phyloP scores from a whole-genome alignment of 345 rosid species.

The Ricinus communis region DNA sequence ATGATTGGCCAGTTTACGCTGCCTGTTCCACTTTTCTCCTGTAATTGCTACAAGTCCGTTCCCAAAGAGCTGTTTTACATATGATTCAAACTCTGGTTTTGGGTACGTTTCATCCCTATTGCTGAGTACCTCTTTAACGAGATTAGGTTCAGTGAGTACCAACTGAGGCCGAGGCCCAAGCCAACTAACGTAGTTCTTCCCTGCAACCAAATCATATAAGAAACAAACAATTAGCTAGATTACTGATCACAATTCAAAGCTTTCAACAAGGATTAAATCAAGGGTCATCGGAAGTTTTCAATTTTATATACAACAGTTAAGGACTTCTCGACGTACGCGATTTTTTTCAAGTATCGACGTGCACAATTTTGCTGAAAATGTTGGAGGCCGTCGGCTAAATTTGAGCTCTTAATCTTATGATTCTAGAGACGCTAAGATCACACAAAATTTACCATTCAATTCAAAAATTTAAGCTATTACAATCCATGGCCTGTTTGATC shows the following conservation, averaged over 20 bases:
- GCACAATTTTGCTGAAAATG: too few relatives aligned
- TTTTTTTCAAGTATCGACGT: too few relatives aligned
- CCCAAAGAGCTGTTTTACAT: slow-evolving; percentile 27
- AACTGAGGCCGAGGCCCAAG: slow-evolving; percentile 8
- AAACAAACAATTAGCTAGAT: neutral
- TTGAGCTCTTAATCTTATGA: too few relatives aligned
- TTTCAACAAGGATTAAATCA: too few relatives aligned
- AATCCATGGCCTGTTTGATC: too few relatives aligned
- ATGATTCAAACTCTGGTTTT: slow-evolving; percentile 5
- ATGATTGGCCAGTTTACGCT: slow-evolving; percentile 44
- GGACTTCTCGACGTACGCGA: too few relatives aligned
- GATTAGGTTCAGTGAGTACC: slow-evolving; percentile 22
- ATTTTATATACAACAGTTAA: too few relatives aligned
- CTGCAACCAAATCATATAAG: neutral
- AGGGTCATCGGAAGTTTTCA: too few relatives aligned
- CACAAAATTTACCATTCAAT: too few relatives aligned
- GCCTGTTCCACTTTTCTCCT: slow-evolving; percentile 43
- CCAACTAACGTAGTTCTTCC: slow-evolving; percentile 7
- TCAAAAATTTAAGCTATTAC: too few relatives aligned
- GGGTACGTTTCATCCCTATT: slow-evolving; percentile 25
- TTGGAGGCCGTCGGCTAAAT: too few relatives aligned
- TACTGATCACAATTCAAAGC: neutral
- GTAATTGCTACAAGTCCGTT: slow-evolving; percentile 32
- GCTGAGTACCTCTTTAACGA: slow-evolving; percentile 42
- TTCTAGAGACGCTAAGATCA: too few relatives aligned